Percentiles rank a stretch among this genome's conserved stretches.
These are phyloP conservation scores for Vickermania ingenoplastis DNA, from an alignment of 208 protist genomes.

Conservation along the genomic window DNA sequence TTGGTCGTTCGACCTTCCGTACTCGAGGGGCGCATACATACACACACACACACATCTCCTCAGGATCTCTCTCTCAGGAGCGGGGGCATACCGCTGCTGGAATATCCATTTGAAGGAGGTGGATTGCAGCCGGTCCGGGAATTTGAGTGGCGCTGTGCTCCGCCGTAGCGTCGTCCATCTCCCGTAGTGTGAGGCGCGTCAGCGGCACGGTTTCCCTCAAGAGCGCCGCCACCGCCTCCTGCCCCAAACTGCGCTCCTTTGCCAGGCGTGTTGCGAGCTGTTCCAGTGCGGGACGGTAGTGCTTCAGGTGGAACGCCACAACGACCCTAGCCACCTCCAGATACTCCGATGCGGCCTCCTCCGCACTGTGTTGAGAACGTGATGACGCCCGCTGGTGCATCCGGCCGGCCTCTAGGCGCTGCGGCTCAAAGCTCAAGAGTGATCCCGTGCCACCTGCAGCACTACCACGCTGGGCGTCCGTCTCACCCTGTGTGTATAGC, in stretches of 20 bases:
- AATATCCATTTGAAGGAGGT: no score
- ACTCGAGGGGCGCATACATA: no score
- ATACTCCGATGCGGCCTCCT: slow-evolving; percentile 57
- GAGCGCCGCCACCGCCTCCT: slow-evolving; percentile 11
- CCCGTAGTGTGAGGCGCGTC: no score
- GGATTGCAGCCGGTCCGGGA: no score
- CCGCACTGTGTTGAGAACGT: slow-evolving; percentile 34
- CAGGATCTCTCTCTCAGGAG: no score
- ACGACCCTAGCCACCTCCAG: slow-evolving; percentile 38
- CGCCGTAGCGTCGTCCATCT: no score
- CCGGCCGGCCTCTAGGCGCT: slow-evolving; percentile 67
- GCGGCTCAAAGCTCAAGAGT: slow-evolving; percentile 62
- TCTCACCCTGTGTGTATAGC: neutral
- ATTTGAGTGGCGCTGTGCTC: no score
- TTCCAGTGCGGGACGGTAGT: slow-evolving; percentile 28
- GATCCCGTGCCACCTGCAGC: slow-evolving; percentile 22
- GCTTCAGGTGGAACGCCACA: slow-evolving; percentile 32
- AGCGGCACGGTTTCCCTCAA: no score
- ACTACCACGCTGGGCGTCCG: neutral
- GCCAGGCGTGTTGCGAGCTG: slow-evolving; percentile 37
- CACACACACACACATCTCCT: no score
- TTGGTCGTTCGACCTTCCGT: no score
- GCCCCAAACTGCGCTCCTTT: slow-evolving; percentile 30
- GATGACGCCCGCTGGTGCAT: slow-evolving; percentile 66
- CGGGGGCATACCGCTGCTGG: no score